Percentiles rank a stretch among this genome's conserved stretches.
Conservation (phyloP, 306 rosid species). For the Prunus dulcis region DNA sequence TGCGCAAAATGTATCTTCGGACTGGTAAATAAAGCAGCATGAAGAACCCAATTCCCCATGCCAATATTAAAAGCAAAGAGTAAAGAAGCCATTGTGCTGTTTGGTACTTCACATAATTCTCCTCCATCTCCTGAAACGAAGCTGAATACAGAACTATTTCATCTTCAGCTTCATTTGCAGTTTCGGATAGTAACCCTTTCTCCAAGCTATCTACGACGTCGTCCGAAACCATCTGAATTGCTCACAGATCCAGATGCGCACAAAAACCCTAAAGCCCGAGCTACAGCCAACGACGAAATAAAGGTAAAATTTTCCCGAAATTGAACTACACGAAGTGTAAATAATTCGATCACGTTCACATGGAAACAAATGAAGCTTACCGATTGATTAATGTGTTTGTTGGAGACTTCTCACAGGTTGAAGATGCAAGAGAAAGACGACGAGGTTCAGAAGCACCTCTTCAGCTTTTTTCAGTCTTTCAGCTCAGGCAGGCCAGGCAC, state of each 20-base stretch:
- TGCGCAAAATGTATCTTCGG: constrained; percentile 61
- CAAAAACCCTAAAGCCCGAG: not conserved
- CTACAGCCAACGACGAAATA: not conserved
- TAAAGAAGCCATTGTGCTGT: constrained; percentile 77
- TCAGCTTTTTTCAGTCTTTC: not conserved
- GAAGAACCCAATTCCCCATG: constrained; percentile 83
- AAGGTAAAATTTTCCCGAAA: not conserved
- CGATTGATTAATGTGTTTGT: not conserved
- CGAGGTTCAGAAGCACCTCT: not conserved
- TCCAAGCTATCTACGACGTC: constrained; percentile 66
- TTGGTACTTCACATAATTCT: constrained; percentile 56
- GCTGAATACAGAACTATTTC: constrained; percentile 59
- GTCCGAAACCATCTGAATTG: constrained; percentile 40
- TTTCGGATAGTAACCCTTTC: constrained; percentile 44
- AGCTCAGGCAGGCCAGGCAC: not conserved
- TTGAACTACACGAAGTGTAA: not conserved
- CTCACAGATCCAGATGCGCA: not conserved
- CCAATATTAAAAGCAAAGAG: constrained; percentile 63
- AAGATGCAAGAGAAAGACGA: not conserved
- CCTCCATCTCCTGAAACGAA: constrained; percentile 74
- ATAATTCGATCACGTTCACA: not conserved
- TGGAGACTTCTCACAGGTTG: not conserved
- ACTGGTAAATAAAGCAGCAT: constrained; percentile 80
- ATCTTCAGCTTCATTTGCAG: constrained; percentile 27
- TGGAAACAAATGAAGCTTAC: not conserved